phyloP scores from a whole-genome alignment of 768 basidiomycete genomes.

The Suillus fuscotomentosus region DNA sequence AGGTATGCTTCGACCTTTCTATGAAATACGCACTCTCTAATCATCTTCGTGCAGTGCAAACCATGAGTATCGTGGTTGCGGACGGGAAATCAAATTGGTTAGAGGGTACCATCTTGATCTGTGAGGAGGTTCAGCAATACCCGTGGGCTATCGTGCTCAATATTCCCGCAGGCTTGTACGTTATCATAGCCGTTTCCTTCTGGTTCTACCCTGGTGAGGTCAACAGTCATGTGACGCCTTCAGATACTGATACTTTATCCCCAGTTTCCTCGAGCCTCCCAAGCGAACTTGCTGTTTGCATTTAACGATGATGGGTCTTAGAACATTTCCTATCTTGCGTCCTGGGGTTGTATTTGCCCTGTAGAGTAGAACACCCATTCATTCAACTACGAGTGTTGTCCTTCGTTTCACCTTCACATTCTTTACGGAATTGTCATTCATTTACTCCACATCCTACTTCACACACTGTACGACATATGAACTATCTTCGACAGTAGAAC shows the following conservation, averaged over 20 bases:
- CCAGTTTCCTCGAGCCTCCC: slow-evolving; percentile 14
- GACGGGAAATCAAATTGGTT: slow-evolving; percentile 87
- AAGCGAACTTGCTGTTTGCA: slow-evolving; percentile 17
- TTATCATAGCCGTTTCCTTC: slow-evolving; percentile 69
- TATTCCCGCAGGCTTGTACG: slow-evolving; percentile 54
- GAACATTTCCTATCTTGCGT: not conserved
- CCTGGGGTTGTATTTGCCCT: not conserved
- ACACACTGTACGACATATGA: not conserved
- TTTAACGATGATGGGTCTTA: not conserved
- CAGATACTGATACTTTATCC: not conserved
- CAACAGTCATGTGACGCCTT: not conserved
- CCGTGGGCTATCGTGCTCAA: slow-evolving; percentile 5
- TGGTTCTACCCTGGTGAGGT: slow-evolving; percentile 53
- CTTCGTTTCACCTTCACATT: not conserved
- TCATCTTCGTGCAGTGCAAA: slow-evolving; percentile 54
- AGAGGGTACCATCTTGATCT: slow-evolving; percentile 73
- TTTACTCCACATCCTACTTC: not conserved
- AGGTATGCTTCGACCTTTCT: slow-evolving; percentile 33
- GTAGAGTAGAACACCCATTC: not conserved
- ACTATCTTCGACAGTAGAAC: not conserved
- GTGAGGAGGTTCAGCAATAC: slow-evolving; percentile 36
- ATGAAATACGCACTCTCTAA: slow-evolving; percentile 9
- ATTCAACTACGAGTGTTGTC: not conserved
- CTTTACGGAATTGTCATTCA: not conserved
- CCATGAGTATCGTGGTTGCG: slow-evolving; percentile 77